phyloP scores from a whole-genome alignment of 495 filamentous ascomycete species.

The Aspergillus leporis region DNA sequence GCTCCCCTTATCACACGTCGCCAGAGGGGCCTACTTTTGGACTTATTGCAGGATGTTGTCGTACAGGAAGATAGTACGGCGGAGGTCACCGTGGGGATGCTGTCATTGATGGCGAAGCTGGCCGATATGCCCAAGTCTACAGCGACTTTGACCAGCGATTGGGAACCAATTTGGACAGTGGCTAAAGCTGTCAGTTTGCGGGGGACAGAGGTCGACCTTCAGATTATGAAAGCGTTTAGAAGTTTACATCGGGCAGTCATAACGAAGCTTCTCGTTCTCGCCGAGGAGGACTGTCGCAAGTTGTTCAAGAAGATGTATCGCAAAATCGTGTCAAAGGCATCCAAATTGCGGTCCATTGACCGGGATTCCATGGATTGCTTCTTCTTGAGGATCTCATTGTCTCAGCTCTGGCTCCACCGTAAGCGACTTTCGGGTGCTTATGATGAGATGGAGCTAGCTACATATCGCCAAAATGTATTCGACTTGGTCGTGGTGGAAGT shows the following conservation, averaged over 20 bases:
- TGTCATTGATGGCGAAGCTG: conserved; percentile 47
- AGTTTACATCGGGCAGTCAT: conserved; percentile 39
- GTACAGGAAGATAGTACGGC: conserved; percentile 31
- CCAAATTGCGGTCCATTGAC: conserved; percentile 39
- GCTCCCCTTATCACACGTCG: conserved; percentile 39
- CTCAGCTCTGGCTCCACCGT: conserved; percentile 41
- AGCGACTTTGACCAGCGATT: conserved; percentile 38
- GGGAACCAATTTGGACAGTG: conserved; percentile 42
- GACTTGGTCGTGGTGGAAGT: conserved; percentile 38
- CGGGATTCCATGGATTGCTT: conserved; percentile 44
- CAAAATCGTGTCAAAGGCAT: conserved; percentile 33
- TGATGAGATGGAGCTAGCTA: conserved; percentile 33
- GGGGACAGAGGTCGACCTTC: conserved; percentile 39
- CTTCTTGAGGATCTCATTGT: conserved; percentile 40
- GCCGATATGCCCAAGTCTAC: conserved; percentile 45
- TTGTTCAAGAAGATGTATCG: conserved; percentile 40
- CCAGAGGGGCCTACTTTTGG: conserved; percentile 36
- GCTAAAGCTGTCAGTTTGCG: conserved; percentile 38
- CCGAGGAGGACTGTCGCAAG: conserved; percentile 36
- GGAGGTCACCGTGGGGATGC: conserved; percentile 33
- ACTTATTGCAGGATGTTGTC: conserved; percentile 37
- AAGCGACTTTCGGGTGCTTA: conserved; percentile 30
- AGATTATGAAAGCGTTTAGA: conserved; percentile 46
- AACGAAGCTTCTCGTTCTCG: conserved; percentile 37
- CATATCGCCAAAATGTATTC: conserved; percentile 39